A percentile compares a stretch with the other conserved stretches of the same genome.
These are phyloP conservation scores for Sutorius eximius DNA, from an alignment of 1,284 basidiomycete genomes.

Conservation along the genomic window DNA sequence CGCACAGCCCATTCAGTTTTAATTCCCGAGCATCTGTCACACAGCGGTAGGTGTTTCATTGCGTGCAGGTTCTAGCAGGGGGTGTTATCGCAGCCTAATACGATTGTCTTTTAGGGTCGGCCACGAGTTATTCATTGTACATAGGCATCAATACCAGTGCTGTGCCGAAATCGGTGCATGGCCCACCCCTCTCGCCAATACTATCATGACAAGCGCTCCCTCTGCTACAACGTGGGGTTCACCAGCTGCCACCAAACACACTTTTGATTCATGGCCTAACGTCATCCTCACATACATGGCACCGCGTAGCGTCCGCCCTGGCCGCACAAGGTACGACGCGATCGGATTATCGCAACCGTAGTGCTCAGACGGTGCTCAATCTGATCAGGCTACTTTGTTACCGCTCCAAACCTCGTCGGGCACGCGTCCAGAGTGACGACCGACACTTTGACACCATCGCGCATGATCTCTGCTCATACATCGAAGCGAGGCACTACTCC, in stretches of 20 bases:
- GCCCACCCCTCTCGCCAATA: not conserved
- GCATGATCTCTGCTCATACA: conserved; percentile 26
- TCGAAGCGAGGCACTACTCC: conserved; percentile 15
- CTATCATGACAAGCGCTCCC: conserved; percentile 7
- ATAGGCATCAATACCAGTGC: too few species aligned
- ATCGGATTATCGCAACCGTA: not conserved
- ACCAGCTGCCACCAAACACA: conserved; percentile 17
- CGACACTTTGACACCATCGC: conserved; percentile 14
- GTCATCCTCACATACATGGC: conserved; percentile 27
- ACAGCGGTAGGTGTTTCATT: too few species aligned
- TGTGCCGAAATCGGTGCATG: not conserved
- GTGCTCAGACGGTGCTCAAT: not conserved
- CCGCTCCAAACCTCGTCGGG: conserved; percentile 27
- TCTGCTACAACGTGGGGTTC: conserved; percentile 26
- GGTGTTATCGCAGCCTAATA: too few species aligned
- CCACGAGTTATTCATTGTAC: too few species aligned
- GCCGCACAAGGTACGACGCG: conserved; percentile 19
- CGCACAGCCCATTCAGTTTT: too few species aligned
- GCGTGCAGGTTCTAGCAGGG: too few species aligned
- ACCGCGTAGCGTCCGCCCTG: conserved; percentile 19
- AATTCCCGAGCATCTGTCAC: too few species aligned
- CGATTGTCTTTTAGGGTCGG: too few species aligned
- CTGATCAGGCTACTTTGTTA: conserved; percentile 25
- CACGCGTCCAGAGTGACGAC: conserved; percentile 16
- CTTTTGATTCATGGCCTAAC: conserved; percentile 25